These are phyloP conservation scores for Mycena venus DNA, from an alignment of 768 basidiomycete genomes.

Conservation along the genomic window DNA sequence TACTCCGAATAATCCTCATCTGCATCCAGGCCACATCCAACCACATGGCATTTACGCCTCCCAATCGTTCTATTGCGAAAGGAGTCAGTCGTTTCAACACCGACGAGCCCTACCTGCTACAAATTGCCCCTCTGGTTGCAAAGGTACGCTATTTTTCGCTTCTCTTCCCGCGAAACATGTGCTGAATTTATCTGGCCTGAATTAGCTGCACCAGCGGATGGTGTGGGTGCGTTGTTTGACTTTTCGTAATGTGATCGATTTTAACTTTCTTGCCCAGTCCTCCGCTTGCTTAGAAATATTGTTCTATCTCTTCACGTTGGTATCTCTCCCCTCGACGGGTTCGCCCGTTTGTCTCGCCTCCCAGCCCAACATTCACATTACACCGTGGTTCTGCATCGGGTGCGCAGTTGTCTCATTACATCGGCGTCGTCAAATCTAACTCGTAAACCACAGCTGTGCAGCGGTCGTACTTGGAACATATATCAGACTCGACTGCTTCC, in stretches of 20 bases:
- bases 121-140: slow-evolving; percentile 63
- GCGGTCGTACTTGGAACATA: slow-evolving; percentile 50
- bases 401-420: slow-evolving; percentile 1
- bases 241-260: slow-evolving; percentile 19
- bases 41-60: slow-evolving; percentile 61
- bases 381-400: slow-evolving; percentile 51
- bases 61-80: slow-evolving; percentile 61
- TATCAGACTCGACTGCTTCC: slow-evolving; percentile 61
- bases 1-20: slow-evolving; percentile 55
- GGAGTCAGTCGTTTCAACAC: slow-evolving; percentile 57
- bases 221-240: slow-evolving; percentile 27
- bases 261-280: slow-evolving; percentile 34
- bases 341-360: slow-evolving; percentile 45
- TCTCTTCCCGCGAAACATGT: background rate
- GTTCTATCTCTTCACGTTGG: slow-evolving; percentile 38
- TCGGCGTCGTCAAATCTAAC: background rate
- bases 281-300: slow-evolving; percentile 54
- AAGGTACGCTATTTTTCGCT: slow-evolving; percentile 47
- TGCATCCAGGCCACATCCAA: slow-evolving; percentile 57
- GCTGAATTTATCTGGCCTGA: slow-evolving; percentile 28
- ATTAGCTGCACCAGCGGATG: slow-evolving; percentile 12
- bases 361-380: slow-evolving; percentile 44
- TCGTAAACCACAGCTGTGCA: background rate
- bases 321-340: slow-evolving; percentile 45
- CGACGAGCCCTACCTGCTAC: slow-evolving; percentile 56